Conservation (phyloP, 1,284 basidiomycete genomes). For the Fereydounia khargensis region DNA sequence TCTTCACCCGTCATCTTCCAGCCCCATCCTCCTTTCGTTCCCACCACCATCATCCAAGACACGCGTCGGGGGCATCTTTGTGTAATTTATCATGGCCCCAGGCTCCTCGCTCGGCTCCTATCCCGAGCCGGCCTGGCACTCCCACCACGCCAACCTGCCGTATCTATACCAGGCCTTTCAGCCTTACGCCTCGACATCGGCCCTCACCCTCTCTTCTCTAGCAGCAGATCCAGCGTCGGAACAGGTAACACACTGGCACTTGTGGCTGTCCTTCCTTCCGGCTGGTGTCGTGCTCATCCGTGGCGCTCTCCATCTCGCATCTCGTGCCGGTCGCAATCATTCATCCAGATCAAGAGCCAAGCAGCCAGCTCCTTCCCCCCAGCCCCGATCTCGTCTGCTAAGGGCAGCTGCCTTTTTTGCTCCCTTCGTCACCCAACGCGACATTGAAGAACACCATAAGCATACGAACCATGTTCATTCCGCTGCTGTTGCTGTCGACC, state of each 20-base stretch:
- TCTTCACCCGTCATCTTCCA: too few species aligned
- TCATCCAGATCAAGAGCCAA: neutral
- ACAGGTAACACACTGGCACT: neutral
- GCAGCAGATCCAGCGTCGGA: neutral
- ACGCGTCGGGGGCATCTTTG: too few species aligned
- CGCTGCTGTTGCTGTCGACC: neutral
- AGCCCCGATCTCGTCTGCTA: neutral
- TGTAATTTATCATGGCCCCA: too few species aligned
- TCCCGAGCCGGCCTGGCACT: too few species aligned
- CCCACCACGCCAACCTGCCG: too few species aligned
- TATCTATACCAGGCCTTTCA: neutral
- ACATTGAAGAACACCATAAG: slow-evolving; percentile 1
- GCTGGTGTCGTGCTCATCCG: neutral
- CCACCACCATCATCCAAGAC: too few species aligned
- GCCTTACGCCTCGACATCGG: neutral
- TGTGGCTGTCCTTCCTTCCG: neutral
- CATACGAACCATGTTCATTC: neutral
- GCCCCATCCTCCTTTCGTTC: too few species aligned
- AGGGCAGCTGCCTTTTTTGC: slow-evolving; percentile 5
- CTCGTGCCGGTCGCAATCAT: neutral
- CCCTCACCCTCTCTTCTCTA: neutral
- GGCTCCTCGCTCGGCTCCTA: too few species aligned
- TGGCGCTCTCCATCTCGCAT: neutral
- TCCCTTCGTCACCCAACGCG: slow-evolving; percentile 20
- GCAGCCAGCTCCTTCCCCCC: neutral